Conservation (phyloP, 164 flowering plant genomes). For the Vitis cinerea region DNA sequence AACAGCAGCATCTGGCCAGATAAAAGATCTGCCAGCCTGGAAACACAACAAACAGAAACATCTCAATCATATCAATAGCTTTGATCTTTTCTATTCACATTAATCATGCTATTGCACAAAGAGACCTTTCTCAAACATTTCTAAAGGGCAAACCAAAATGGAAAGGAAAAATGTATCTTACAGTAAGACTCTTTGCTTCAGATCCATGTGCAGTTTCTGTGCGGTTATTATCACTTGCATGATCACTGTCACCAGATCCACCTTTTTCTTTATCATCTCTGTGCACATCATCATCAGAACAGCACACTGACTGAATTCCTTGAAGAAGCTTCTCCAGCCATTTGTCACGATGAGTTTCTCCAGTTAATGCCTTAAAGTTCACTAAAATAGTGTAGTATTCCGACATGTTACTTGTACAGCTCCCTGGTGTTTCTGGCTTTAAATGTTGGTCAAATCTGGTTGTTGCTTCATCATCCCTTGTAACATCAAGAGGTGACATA, state of each 20-base stretch:
- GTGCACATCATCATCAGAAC: conserved; percentile 24
- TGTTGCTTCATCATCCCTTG: conserved; percentile 60
- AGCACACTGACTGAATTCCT: conserved; percentile 49
- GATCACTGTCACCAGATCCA: conserved; percentile 20
- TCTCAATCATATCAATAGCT: not conserved
- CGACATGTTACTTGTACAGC: conserved; percentile 46
- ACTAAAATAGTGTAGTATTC: conserved; percentile 50
- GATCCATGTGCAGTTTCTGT: conserved; percentile 25
- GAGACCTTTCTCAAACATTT: not conserved
- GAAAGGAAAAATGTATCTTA: conserved; percentile 3
- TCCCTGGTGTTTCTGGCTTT: conserved; percentile 78
- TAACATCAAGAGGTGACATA: conserved; percentile 68
- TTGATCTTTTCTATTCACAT: too few relatives aligned
- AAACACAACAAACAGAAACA: not conserved
- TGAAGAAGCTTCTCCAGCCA: conserved; percentile 83
- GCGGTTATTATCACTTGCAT: conserved; percentile 14
- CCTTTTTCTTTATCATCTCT: conserved; percentile 35
- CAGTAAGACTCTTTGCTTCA: conserved; percentile 37
- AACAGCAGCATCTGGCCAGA: conserved; percentile 88
- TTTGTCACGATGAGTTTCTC: conserved; percentile 71
- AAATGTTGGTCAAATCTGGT: conserved; percentile 37
- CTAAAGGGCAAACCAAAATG: not conserved
- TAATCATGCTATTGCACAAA: not conserved
- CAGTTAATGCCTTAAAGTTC: conserved; percentile 62
- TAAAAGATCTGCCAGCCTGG: conserved; percentile 41